These are phyloP conservation scores for Trametes polyzona DNA, from an alignment of 1,284 basidiomycete species.

Conservation along the genomic window DNA sequence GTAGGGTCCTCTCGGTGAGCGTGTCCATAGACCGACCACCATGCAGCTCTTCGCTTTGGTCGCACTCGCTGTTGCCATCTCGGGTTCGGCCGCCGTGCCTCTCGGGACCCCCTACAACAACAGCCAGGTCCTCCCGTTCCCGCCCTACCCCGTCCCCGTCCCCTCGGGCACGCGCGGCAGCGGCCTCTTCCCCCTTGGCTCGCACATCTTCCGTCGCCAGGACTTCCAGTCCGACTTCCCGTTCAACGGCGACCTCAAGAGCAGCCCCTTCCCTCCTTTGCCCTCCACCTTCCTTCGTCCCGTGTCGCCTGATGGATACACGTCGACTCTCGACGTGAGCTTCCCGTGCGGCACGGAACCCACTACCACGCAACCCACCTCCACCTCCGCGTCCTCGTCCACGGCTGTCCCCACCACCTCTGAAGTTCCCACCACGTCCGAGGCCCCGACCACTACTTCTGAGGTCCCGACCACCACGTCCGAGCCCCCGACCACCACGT, in stretches of 20 bases:
- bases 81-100: background rate
- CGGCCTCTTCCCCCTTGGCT: background rate
- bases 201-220: too few species aligned
- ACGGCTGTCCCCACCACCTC: background rate
- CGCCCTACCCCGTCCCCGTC: background rate
- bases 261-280: conserved; percentile 3
- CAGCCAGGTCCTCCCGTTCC: background rate
- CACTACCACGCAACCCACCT: too few species aligned
- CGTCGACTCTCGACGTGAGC: background rate
- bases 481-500: background rate
- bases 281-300: conserved; percentile 3
- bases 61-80: conserved; percentile 1
- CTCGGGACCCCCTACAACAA: conserved; percentile 1
- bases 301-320: background rate
- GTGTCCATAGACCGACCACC: background rate
- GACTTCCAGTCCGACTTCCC: background rate
- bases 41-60: conserved; percentile 8
- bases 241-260: background rate
- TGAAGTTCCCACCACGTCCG: background rate
- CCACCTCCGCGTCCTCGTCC: too few species aligned
- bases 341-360: background rate
- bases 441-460: background rate
- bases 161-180: background rate
- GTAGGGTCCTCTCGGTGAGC: background rate
- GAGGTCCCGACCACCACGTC: background rate